A percentile compares a stretch with the other conserved stretches of the same genome.
phyloP scores from a whole-genome alignment of 768 basidiomycete genomes.

The Cystobasidium ongulense region DNA sequence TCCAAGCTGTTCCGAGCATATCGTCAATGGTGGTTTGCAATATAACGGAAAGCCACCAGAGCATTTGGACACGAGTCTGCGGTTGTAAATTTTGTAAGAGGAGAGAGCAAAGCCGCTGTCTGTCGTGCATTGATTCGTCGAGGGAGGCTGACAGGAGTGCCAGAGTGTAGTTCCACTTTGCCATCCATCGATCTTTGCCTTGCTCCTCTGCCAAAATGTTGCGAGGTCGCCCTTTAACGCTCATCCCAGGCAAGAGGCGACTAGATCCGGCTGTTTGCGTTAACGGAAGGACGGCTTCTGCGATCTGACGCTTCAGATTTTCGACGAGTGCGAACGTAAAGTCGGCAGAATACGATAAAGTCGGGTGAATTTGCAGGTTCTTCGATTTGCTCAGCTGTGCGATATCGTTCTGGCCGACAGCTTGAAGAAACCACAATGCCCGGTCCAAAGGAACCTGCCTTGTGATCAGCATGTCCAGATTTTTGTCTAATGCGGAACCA shows the following conservation, averaged over 20 bases:
- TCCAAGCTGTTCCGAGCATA: constrained; percentile 9
- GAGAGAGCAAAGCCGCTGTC: background rate
- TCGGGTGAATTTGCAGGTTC: background rate
- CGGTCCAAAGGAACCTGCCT: background rate
- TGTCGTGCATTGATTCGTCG: background rate
- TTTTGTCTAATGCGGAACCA: background rate
- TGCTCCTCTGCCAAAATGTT: constrained; percentile 21
- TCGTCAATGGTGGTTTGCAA: background rate
- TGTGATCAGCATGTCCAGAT: constrained; percentile 9
- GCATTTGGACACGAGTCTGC: background rate
- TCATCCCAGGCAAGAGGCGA: constrained; percentile 17
- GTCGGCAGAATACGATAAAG: constrained; percentile 1
- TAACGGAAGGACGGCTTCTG: constrained; percentile 8
- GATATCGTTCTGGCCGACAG: constrained; percentile 6
- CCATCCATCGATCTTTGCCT: background rate
- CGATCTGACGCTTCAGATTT: background rate
- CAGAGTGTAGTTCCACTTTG: constrained; percentile 5
- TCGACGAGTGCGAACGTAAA: constrained; percentile 10
- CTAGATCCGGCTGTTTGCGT: background rate
- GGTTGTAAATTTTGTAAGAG: background rate
- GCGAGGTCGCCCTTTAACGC: constrained; percentile 15
- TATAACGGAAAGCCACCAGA: constrained; percentile 1
- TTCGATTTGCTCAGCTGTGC: constrained; percentile 6
- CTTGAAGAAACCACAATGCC: constrained; percentile 7
- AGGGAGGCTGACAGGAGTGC: background rate